Evolutionary conservation across 2,329 filamentous ascomycete genomes (phyloP), one percentile per base, ranked within the genome.

Genomic region (Talaromyces amestolkiae): DNA sequence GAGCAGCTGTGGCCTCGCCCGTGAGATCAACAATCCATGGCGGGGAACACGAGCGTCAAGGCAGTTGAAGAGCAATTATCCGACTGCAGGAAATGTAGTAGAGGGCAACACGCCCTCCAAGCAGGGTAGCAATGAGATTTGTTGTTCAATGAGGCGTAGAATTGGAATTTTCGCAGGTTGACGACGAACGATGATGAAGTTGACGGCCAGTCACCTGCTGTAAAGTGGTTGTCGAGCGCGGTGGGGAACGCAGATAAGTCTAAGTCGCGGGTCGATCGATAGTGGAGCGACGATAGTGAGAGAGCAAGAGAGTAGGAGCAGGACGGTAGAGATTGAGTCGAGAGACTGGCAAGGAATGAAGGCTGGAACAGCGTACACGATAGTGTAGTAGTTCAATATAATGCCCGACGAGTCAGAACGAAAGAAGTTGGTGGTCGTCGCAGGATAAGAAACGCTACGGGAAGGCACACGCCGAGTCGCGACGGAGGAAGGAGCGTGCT

Each of bases 21-120:
- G 76, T 72, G 71, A 69, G 70, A 77, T 78, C 74, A 78, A 76
- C 71, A 68, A 73, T 75, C 76, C 78, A 78, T 78, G 71, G 67
- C 72, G 74, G 64, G 66, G 66, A 53, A 58, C 59, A 49, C 51
- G 35, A 66, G 53, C 45, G 49, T 61, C 60, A 62, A 66, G 33
- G 64, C 59, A 59, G 64, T 59, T 53, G 64, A 43, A 45, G 13
- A 27, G 27, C 58, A 61, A 61, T 59, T 39, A 51, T 60, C 58
- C 59, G 59, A 66, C 60, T 63, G 60, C 60, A 51, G 24, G 24
- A 15, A 10, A 47, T 17, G 33, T 47, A 7, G 37, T 56, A 56
- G 59, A 61, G 43, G 59, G 59, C 59, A n/a, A 17, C 37, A 56
- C 27, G 49, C 49, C 33, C 41, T 63, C 61, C 22, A 15, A 19